These are phyloP conservation scores for Acanthamoeba healyi DNA, from an alignment of 208 protist species.

Conservation along the genomic window DNA sequence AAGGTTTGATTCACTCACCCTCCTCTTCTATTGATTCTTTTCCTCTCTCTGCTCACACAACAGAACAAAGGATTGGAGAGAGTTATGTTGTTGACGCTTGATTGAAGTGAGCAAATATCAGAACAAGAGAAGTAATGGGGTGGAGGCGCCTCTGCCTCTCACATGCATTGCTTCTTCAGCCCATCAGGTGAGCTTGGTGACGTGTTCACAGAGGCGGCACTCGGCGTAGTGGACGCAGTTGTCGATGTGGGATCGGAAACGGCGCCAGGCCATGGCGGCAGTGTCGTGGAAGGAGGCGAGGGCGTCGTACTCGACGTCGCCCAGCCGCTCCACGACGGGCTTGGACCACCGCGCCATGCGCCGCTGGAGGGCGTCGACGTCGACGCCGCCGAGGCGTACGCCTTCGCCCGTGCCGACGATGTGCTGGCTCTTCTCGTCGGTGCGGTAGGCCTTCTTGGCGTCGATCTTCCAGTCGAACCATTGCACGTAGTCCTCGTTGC, in stretches of 20 bases:
- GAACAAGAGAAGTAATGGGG: not conserved
- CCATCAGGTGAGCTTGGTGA: constrained; percentile 62
- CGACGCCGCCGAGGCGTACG: not conserved
- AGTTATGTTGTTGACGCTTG: no score
- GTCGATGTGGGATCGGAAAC: constrained; percentile 42
- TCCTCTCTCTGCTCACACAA: no score
- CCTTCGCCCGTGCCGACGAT: constrained; percentile 34
- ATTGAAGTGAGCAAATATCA: no score
- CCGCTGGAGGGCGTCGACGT: not conserved
- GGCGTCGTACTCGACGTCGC: no score
- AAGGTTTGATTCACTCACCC: no score
- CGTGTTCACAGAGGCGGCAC: not conserved
- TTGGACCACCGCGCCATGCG: not conserved
- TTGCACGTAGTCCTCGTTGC: constrained; percentile 77
- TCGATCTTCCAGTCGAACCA: constrained; percentile 80
- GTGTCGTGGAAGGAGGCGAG: constrained; percentile 29
- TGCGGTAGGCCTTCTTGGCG: constrained; percentile 2
- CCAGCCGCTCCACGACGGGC: not conserved
- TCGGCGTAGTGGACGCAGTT: constrained; percentile 10
- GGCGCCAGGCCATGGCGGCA: constrained; percentile 10
- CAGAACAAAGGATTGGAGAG: no score
- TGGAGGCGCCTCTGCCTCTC: not conserved
- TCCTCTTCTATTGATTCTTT: no score
- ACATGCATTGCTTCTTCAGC: no score
- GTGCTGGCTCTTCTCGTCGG: not conserved